Conservation (phyloP, 2,329 filamentous ascomycete genomes). For the Ceratocystiopsis sp. region DNA sequence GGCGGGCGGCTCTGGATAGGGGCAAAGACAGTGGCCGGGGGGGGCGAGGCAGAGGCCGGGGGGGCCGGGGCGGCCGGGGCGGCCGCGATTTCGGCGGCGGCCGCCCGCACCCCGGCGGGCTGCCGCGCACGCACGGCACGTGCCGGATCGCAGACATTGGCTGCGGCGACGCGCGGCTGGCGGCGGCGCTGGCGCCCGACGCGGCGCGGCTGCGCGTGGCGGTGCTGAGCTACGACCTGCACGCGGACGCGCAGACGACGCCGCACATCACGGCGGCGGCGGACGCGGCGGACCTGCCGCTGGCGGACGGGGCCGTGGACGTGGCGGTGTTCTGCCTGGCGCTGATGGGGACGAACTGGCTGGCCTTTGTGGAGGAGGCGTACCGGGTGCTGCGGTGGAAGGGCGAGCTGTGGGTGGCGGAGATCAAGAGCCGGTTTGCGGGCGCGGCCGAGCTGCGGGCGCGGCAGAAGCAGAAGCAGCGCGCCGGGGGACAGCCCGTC, state of each 20-base stretch:
- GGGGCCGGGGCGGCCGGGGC: constrained; percentile 5
- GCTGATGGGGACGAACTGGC: constrained; percentile 98
- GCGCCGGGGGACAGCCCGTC: constrained; percentile 24
- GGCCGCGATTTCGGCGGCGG: constrained; percentile 11
- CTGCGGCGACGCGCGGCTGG: constrained; percentile 78
- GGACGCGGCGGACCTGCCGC: constrained; percentile 71
- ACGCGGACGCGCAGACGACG: constrained; percentile 39
- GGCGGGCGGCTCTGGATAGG: constrained; percentile 23
- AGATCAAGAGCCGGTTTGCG: constrained; percentile 86
- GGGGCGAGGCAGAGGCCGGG: background rate
- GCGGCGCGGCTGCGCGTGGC: constrained; percentile 52
- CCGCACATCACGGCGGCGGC: constrained; percentile 65
- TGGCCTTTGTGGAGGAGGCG: constrained; percentile 89
- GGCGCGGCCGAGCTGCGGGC: constrained; percentile 16
- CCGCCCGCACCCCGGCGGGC: constrained; percentile 12
- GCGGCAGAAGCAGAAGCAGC: constrained; percentile 11
- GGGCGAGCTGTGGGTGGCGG: constrained; percentile 90
- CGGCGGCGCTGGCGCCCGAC: constrained; percentile 47
- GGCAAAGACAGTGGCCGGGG: background rate
- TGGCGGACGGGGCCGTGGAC: constrained; percentile 60
- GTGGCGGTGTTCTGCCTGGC: constrained; percentile 90
- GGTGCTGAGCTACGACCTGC: constrained; percentile 74
- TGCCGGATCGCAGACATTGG: constrained; percentile 82
- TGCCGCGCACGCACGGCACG: constrained; percentile 54
- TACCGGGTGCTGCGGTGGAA: constrained; percentile 83